Base-by-base conservation (phyloP, 1,139 yeast species). In the Candida buenavistaensis region DNA sequence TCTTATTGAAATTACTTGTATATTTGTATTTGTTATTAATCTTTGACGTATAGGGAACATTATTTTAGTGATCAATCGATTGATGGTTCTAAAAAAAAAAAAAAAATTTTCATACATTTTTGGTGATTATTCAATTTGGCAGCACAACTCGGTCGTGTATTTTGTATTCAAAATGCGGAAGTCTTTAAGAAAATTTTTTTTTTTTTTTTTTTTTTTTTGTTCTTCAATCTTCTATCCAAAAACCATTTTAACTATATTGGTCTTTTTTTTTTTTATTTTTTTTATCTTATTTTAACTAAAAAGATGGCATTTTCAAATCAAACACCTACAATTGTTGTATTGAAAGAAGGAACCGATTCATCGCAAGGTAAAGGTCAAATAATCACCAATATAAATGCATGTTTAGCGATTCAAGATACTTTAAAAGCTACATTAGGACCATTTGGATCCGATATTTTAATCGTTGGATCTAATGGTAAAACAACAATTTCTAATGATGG, bases 401-500 rank as follows among this genome's bases (percentile, higher is more conserved):
- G 98, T 66, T 64, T 90, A 46, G 97, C 98, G 22, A 88, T 92
- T 48, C 97, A 92, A 67, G 98, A 92, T 51, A 88, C 97, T 23
- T 74, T 92, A 53, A 84, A 86, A 52, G 90, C 97, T 32, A 92
- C 99, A 0, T 72, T 92, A 47, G 99, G 99, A 2, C 99, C 99
- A 28, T 75, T 92, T 52, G 99, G 99, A 23, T 87, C 96, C 17
- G 99, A 92, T 62, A 90, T 92, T 46, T 68, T 92, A 54, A 80
- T 92, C 50, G 97, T 89, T 28, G 80, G 83, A 26, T 75, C 83
- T 15, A 80, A 76, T 51, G 96, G 96, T 38, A 83, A 78, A 50
- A 87, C 97, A 31, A 92, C 97, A 20, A 90, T 92, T 47, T 89
- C 98, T 26, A 92, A 92, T 62, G 99, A 92, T 57, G 99, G 98